Percentiles rank a stretch among this genome's conserved stretches.
Evolutionary conservation across 768 basidiomycete species (phyloP).

Genomic region (Termitomyces sp.): DNA sequence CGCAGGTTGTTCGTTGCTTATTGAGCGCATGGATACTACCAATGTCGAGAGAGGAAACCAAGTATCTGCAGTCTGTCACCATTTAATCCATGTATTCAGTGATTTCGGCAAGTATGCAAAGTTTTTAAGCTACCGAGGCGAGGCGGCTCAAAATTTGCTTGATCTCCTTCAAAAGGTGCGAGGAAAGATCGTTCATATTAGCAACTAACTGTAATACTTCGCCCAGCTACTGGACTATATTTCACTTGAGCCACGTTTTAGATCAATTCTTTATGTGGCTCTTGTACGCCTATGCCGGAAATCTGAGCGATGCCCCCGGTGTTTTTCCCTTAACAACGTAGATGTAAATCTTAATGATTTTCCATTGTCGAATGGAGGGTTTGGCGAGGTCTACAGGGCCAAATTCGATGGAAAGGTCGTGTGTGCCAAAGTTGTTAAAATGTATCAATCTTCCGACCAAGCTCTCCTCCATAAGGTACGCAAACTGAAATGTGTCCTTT

Average conservation of each 20-base stretch:
- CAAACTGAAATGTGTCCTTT: background rate
- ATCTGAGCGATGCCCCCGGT: slow-evolving; percentile 25
- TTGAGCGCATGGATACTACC: background rate
- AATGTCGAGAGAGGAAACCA: background rate
- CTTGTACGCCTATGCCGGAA: slow-evolving; percentile 21
- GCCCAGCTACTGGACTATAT: slow-evolving; percentile 16
- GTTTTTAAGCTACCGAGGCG: slow-evolving; percentile 14
- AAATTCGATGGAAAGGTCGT: slow-evolving; percentile 15
- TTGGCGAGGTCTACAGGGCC: slow-evolving; percentile 26
- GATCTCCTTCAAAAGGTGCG: slow-evolving; percentile 25
- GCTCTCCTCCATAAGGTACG: slow-evolving; percentile 20
- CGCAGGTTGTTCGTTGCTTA: background rate
- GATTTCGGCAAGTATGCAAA: slow-evolving; percentile 15
- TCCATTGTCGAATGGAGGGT: slow-evolving; percentile 19
- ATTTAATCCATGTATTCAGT: slow-evolving; percentile 13
- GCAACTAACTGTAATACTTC: background rate
- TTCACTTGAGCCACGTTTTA: slow-evolving; percentile 7
- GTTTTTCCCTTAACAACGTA: slow-evolving; percentile 17
- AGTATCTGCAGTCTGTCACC: slow-evolving; percentile 11
- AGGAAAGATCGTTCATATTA: background rate
- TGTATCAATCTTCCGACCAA: slow-evolving; percentile 19
- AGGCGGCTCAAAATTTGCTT: slow-evolving; percentile 17
- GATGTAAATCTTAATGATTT: background rate
- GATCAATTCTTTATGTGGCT: slow-evolving; percentile 15
- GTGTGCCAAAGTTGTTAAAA: slow-evolving; percentile 23